A percentile compares a stretch with the other conserved stretches of the same genome.
Conservation (phyloP, 2,329 filamentous ascomycete species). For the Lomentospora prolificans region DNA sequence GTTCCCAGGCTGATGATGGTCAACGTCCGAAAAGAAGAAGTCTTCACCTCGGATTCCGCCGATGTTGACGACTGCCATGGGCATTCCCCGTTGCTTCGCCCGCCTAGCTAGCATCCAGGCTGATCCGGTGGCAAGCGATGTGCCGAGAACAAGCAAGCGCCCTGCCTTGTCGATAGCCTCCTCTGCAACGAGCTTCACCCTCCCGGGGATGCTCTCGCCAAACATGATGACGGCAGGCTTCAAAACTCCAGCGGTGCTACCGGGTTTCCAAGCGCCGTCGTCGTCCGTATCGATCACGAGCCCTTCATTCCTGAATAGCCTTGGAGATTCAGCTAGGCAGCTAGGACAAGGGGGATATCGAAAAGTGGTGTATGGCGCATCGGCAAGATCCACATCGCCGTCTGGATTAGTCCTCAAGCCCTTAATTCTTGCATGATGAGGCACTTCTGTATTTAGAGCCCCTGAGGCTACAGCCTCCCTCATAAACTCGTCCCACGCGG, state of each 20-base stretch:
- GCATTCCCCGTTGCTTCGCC: constrained; percentile 72
- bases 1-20: constrained; percentile 39
- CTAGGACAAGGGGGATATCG: constrained; percentile 81
- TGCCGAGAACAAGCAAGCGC: constrained; percentile 71
- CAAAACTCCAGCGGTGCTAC: constrained; percentile 65
- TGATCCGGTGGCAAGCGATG: constrained; percentile 87
- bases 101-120: constrained; percentile 83
- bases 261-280: constrained; percentile 67
- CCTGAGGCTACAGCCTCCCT: constrained; percentile 64
- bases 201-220: constrained; percentile 68
- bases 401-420: constrained; percentile 85
- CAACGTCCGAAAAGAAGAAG: constrained; percentile 51
- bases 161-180: constrained; percentile 67
- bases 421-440: constrained; percentile 37
- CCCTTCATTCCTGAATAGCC: constrained; percentile 28
- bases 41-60: constrained; percentile 76
- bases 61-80: constrained; percentile 79
- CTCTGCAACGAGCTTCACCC: constrained; percentile 69
- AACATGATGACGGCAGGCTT: constrained; percentile 97
- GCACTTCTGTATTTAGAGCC: constrained; percentile 3
- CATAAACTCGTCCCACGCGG: constrained; percentile 73
- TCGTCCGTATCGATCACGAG: constrained; percentile 58
- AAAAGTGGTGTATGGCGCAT: constrained; percentile 81
- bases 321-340: constrained; percentile 42
- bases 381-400: constrained; percentile 83